Evolutionary conservation across 2,329 filamentous ascomycete species (phyloP).

Genomic region (Ilyonectria mors-panacis): DNA sequence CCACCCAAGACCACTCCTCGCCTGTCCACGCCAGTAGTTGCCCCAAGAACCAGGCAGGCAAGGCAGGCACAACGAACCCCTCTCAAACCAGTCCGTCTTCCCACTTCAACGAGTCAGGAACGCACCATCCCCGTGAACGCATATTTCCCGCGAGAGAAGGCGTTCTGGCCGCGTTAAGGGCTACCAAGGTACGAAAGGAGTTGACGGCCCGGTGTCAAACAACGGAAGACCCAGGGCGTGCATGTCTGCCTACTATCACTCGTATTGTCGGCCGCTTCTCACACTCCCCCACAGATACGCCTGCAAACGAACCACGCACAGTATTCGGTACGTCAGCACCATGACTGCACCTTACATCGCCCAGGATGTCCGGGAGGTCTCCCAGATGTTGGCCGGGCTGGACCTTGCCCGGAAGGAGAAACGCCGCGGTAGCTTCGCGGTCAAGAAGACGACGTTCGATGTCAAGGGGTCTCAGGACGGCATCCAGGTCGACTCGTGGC

Average conservation of each 20-base stretch:
- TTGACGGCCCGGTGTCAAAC: neutral
- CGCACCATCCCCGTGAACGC: neutral
- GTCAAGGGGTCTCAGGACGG: constrained; percentile 74
- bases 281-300: constrained; percentile 18
- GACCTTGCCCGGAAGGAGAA: constrained; percentile 70
- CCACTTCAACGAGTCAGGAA: neutral
- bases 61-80: neutral
- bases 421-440: constrained; percentile 74
- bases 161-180: neutral
- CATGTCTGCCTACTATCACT: constrained; percentile 1
- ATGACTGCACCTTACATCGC: constrained; percentile 70
- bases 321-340: neutral
- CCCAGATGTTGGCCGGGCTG: constrained; percentile 75
- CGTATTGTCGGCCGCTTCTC: constrained; percentile 8
- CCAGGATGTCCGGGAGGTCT: constrained; percentile 80
- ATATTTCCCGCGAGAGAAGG: neutral
- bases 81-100: neutral
- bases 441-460: constrained; percentile 84
- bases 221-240: neutral
- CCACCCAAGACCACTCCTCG: neutral
- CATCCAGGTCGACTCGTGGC: constrained; percentile 89
- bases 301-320: neutral
- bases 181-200: neutral
- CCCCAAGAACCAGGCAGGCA: neutral
- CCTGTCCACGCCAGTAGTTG: neutral